phyloP scores from a whole-genome alignment of 2,329 filamentous ascomycete species.

The Fusarium proliferatum region DNA sequence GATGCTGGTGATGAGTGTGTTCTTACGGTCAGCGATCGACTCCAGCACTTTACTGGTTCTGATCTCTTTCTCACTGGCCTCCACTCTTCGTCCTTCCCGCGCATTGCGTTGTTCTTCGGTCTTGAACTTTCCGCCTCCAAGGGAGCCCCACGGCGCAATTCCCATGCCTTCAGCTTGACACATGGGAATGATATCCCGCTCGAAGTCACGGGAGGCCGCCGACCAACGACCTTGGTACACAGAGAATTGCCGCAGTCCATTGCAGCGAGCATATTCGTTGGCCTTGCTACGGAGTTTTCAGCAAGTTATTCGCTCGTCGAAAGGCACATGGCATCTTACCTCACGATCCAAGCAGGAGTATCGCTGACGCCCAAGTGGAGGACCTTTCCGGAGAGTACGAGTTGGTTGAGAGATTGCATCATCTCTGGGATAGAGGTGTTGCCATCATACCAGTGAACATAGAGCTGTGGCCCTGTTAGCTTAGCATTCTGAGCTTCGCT shows the following conservation, averaged over 20 bases:
- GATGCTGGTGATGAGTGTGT: constrained; percentile 58
- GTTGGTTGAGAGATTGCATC: constrained; percentile 74
- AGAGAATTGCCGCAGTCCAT: constrained; percentile 76
- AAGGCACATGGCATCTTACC: constrained; percentile 39
- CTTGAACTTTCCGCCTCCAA: constrained; percentile 62
- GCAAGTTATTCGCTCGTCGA: neutral
- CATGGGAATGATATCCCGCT: constrained; percentile 59
- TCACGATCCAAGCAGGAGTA: constrained; percentile 76
- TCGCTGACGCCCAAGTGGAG: constrained; percentile 74
- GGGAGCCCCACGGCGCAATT: constrained; percentile 68
- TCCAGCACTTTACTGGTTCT: constrained; percentile 59
- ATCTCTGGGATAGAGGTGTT: constrained; percentile 73
- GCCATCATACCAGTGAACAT: constrained; percentile 76
- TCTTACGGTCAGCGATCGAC: constrained; percentile 60
- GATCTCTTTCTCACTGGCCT: constrained; percentile 64
- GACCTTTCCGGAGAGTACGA: constrained; percentile 71
- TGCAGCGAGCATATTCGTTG: constrained; percentile 75
- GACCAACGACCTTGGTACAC: constrained; percentile 59
- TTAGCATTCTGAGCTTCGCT: neutral
- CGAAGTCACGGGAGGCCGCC: constrained; percentile 53
- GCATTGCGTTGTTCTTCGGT: constrained; percentile 50
- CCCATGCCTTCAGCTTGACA: constrained; percentile 59
- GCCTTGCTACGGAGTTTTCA: constrained; percentile 58
- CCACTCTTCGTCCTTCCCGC: constrained; percentile 51
- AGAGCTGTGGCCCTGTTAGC: constrained; percentile 54